These are phyloP conservation scores for Calonectria pteridis DNA, from an alignment of 2,329 filamentous ascomycete species.

Conservation along the genomic window DNA sequence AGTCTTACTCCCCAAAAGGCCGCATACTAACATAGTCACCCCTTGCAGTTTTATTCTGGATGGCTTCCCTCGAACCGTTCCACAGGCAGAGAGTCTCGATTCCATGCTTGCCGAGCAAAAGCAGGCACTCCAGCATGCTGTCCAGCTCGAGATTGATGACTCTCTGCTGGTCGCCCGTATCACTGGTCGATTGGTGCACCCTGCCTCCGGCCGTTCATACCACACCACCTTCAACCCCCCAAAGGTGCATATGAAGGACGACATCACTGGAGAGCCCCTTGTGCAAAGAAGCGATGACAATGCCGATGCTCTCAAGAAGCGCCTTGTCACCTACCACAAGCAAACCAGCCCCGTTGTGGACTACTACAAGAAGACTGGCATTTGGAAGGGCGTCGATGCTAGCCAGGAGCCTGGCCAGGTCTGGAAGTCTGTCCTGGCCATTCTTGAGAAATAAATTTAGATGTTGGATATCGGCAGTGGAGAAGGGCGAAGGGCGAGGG, in stretches of 20 bases:
- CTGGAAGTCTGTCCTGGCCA: slow-evolving; percentile 90
- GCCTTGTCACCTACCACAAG: slow-evolving; percentile 90
- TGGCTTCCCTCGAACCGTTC: slow-evolving; percentile 96
- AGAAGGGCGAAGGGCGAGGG: slow-evolving; percentile 6
- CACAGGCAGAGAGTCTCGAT: slow-evolving; percentile 95
- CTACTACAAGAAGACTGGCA: slow-evolving; percentile 97
- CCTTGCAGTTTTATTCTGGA: slow-evolving; percentile 91
- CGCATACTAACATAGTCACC: slow-evolving; percentile 34
- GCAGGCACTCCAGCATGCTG: slow-evolving; percentile 91
- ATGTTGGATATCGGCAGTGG: not conserved
- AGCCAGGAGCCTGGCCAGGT: slow-evolving; percentile 96
- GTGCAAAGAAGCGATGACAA: slow-evolving; percentile 98
- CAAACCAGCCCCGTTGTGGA: slow-evolving; percentile 93
- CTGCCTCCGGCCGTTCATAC: slow-evolving; percentile 95
- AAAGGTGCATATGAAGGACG: slow-evolving; percentile 93
- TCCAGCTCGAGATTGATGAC: slow-evolving; percentile 98
- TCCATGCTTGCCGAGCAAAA: slow-evolving; percentile 84
- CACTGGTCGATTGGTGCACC: slow-evolving; percentile 95
- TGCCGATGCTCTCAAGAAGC: slow-evolving; percentile 94
- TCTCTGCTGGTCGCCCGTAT: slow-evolving; percentile 93
- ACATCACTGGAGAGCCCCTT: slow-evolving; percentile 95
- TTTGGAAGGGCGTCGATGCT: slow-evolving; percentile 96
- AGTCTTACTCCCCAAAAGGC: slow-evolving; percentile 26
- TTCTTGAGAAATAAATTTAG: slow-evolving; percentile 72
- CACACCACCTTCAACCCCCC: slow-evolving; percentile 99